Percentiles rank a stretch among this genome's conserved stretches.
Conservation (phyloP, 495 filamentous ascomycete species). For the Daldinia loculata region DNA sequence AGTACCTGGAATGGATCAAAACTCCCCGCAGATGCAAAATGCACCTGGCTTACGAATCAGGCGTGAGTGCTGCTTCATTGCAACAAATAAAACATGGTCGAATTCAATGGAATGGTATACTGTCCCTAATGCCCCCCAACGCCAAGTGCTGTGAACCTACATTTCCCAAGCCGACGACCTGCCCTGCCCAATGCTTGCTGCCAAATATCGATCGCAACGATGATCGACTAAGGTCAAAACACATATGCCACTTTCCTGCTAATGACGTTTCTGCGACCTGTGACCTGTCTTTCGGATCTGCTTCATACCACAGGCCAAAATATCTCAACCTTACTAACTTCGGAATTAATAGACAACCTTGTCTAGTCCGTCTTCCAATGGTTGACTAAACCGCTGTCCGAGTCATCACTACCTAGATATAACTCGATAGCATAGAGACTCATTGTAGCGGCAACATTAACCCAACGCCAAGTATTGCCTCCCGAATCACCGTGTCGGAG, state of each 20-base stretch:
- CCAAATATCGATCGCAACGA: conserved; percentile 32
- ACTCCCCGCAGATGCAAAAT: conserved; percentile 22
- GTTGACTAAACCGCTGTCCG: conserved; percentile 70
- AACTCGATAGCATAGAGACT: conserved; percentile 87
- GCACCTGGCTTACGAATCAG: conserved; percentile 18
- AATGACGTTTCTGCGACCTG: conserved; percentile 27
- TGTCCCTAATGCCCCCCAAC: conserved; percentile 48
- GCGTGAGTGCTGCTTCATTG: conserved; percentile 20
- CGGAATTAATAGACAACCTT: conserved; percentile 4
- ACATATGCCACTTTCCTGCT: conserved; percentile 31
- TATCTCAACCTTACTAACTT: conserved; percentile 32
- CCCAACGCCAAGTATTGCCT: conserved; percentile 90
- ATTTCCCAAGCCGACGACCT: conserved; percentile 47
- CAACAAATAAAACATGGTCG: conserved; percentile 46
- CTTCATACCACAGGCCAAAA: conserved; percentile 25
- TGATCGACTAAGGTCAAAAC: conserved; percentile 32
- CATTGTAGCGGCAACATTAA: conserved; percentile 90
- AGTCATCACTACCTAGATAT: conserved; percentile 79
- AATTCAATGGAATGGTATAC: conserved; percentile 49
- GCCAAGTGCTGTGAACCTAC: conserved; percentile 48
- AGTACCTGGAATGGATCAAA: conserved; percentile 13
- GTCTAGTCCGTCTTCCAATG: conserved; percentile 94
- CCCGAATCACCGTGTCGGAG: conserved; percentile 78
- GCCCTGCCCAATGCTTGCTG: conserved; percentile 41
- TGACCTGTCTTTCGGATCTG: conserved; percentile 13